Conservation (phyloP, 1,284 basidiomycete species). For the Moesziomyces globuligerus region DNA sequence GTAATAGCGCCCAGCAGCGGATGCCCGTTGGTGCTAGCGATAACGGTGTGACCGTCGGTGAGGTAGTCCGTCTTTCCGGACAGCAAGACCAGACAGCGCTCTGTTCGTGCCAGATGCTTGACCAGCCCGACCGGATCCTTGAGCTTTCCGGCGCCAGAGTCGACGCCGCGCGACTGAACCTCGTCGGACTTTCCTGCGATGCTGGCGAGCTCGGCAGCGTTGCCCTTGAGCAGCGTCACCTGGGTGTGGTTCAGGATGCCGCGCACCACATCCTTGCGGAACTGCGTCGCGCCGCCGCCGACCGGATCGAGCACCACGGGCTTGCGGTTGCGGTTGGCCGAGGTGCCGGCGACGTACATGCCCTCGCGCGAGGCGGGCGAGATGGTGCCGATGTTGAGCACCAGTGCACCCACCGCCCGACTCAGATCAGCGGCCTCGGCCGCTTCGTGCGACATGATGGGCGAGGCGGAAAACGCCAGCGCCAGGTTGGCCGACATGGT, state of each 20-base stretch:
- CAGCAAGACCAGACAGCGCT: constrained; percentile 83
- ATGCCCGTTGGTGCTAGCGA: constrained; percentile 81
- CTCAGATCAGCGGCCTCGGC: constrained; percentile 85
- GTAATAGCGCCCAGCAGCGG: constrained; percentile 82
- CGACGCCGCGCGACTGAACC: constrained; percentile 86
- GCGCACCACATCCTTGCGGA: constrained; percentile 74
- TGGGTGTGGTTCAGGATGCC: constrained; percentile 86
- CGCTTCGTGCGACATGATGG: constrained; percentile 79
- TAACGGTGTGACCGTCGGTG: constrained; percentile 79
- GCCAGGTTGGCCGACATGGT: constrained; percentile 93
- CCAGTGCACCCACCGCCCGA: constrained; percentile 75
- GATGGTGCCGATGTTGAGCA: constrained; percentile 93
- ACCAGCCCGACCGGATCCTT: constrained; percentile 80
- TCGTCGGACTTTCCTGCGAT: constrained; percentile 74
- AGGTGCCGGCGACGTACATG: constrained; percentile 81
- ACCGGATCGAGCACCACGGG: constrained; percentile 94
- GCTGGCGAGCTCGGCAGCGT: constrained; percentile 87
- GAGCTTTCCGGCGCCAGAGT: constrained; percentile 81
- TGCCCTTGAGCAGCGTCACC: constrained; percentile 92
- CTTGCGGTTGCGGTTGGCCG: constrained; percentile 54
- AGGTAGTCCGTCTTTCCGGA: constrained; percentile 87
- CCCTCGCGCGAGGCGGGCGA: constrained; percentile 73
- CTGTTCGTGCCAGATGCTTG: constrained; percentile 76
- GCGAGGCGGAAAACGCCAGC: constrained; percentile 85
- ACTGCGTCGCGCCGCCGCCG: constrained; percentile 84